Evolutionary conservation across 345 rosid genomes (phyloP).

Genomic region (Moringa oleifera): DNA sequence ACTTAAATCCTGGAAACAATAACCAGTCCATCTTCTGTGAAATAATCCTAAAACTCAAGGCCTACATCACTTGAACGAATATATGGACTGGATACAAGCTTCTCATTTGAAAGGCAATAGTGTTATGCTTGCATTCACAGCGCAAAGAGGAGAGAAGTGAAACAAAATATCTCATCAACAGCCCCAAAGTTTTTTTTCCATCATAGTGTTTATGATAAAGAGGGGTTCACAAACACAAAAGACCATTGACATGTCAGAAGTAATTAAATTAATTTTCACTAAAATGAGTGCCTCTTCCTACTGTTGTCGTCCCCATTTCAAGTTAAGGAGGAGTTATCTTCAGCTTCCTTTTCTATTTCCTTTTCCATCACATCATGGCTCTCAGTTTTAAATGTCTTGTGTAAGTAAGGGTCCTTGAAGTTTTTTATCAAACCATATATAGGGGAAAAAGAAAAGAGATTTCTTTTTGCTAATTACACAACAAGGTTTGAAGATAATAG

Average conservation of each 20-base stretch:
- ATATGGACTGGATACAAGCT: background rate
- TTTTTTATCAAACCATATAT: background rate
- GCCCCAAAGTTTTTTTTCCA: background rate
- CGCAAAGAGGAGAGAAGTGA: background rate
- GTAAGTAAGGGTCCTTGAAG: background rate
- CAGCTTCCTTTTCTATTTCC: background rate
- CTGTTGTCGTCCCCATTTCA: too few species aligned
- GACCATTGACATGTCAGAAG: background rate
- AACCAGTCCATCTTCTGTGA: background rate
- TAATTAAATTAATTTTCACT: too few species aligned
- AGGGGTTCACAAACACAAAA: background rate
- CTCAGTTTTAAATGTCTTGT: background rate
- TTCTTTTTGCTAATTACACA: background rate
- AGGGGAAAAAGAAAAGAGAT: background rate
- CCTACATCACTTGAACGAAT: background rate
- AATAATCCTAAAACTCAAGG: background rate
- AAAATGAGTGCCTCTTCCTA: too few species aligned
- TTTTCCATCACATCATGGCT: background rate
- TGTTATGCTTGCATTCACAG: background rate
- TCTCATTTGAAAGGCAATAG: background rate
- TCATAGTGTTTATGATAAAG: background rate
- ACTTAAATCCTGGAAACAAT: too few species aligned
- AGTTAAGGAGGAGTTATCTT: too few species aligned
- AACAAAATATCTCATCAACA: background rate
- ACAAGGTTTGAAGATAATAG: background rate